Evolutionary conservation across 495 filamentous ascomycete species (phyloP).

Genomic region (Aspergillus ellipticus): DNA sequence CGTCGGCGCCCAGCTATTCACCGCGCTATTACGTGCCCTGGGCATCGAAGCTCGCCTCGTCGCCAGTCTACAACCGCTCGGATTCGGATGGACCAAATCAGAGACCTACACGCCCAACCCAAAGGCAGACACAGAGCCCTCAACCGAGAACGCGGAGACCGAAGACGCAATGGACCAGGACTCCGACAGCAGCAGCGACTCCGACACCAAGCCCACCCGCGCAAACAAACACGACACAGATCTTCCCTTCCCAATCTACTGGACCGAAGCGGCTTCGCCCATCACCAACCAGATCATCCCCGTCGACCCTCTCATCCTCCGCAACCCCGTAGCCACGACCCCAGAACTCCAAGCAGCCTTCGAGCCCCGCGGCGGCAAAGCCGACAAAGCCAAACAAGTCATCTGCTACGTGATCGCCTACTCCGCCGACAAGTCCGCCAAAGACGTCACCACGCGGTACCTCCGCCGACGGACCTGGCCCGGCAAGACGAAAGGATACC

Average conservation of each 20-base stretch:
- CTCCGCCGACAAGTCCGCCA: constrained; percentile 81
- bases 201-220: constrained; percentile 2
- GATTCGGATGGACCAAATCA: constrained; percentile 85
- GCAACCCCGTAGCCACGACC: constrained; percentile 61
- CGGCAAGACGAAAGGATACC: constrained; percentile 83
- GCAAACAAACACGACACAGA: constrained; percentile 55
- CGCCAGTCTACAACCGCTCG: constrained; percentile 78
- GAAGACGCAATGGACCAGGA: constrained; percentile 16
- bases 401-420: constrained; percentile 89
- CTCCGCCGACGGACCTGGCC: constrained; percentile 79
- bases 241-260: constrained; percentile 82
- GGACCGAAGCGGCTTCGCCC: constrained; percentile 84
- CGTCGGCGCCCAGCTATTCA: constrained; percentile 86
- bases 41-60: constrained; percentile 78
- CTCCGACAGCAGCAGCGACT: constrained; percentile 17
- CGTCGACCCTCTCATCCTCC: constrained; percentile 70
- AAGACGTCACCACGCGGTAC: constrained; percentile 93
- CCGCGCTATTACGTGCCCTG: constrained; percentile 77
- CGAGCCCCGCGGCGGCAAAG: constrained; percentile 76
- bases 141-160: constrained; percentile 1
- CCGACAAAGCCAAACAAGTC: constrained; percentile 81
- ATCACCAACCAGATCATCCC: constrained; percentile 71
- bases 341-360: constrained; percentile 70
- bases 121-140: constrained; percentile 24
- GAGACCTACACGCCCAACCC: constrained; percentile 58